Evolutionary conservation across 345 rosid species (phyloP).

Genomic region (Melastoma malabathricum): DNA sequence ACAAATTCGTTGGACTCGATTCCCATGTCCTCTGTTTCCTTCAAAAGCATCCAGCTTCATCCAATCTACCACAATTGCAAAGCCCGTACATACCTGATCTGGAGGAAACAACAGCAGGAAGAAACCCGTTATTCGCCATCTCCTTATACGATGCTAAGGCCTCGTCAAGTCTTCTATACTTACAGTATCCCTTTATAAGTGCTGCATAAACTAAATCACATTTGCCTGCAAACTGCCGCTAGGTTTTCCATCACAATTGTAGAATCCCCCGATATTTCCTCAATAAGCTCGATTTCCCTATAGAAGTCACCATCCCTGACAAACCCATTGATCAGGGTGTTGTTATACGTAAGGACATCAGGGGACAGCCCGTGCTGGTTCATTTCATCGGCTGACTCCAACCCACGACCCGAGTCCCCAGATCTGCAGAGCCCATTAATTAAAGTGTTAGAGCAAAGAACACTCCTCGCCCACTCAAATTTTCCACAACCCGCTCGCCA

Average conservation of each 20-base stretch:
- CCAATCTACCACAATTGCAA: constrained; percentile 46
- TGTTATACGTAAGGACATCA: constrained; percentile 46
- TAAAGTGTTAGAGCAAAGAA: constrained; percentile 36
- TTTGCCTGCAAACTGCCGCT: constrained; percentile 23
- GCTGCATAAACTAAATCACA: constrained; percentile 59
- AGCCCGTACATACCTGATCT: constrained; percentile 58
- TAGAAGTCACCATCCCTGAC: constrained; percentile 48
- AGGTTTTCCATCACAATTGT: constrained; percentile 5
- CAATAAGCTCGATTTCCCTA: constrained; percentile 39
- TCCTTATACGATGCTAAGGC: constrained; percentile 45
- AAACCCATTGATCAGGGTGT: constrained; percentile 46
- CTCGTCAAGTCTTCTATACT: constrained; percentile 42
- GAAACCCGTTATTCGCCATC: constrained; percentile 38
- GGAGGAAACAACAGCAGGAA: constrained; percentile 73
- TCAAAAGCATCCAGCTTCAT: constrained; percentile 47
- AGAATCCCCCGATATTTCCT: constrained; percentile 25
- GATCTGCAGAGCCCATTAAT: constrained; percentile 36
- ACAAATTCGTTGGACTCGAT: constrained; percentile 57
- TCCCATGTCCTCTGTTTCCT: constrained; percentile 57
- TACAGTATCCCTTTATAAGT: constrained; percentile 49
- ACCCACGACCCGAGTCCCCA: constrained; percentile 27
- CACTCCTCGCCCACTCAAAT: constrained; percentile 29
- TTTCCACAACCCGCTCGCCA: constrained; percentile 43
- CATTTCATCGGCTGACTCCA: constrained; percentile 32
- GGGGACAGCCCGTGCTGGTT: constrained; percentile 31